A percentile compares a stretch with the other conserved stretches of the same genome.
phyloP scores from a whole-genome alignment of 176 grass and related monocot species.

The Tillandsia fasciculata region DNA sequence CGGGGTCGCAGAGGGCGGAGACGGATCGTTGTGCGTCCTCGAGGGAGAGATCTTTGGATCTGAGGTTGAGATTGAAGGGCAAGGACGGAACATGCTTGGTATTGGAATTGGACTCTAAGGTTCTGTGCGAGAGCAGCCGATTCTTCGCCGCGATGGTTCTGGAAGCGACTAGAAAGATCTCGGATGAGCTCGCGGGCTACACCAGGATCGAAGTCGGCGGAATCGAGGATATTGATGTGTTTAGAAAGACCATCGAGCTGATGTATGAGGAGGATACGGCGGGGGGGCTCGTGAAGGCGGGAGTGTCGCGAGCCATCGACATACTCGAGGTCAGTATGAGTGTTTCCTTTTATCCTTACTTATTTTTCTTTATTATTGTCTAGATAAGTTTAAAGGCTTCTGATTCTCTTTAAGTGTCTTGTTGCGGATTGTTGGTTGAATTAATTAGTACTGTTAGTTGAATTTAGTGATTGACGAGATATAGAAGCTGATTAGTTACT shows the following conservation, averaged over 20 bases:
- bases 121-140: constrained; percentile 48
- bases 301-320: constrained; percentile 50
- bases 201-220: constrained; percentile 47
- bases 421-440: too few species aligned
- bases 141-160: constrained; percentile 63
- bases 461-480: not conserved
- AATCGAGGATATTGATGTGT: constrained; percentile 65
- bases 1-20: constrained; percentile 27
- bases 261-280: constrained; percentile 49
- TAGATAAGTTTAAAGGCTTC: too few species aligned
- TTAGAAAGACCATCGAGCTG: constrained; percentile 61
- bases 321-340: constrained; percentile 57
- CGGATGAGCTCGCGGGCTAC: constrained; percentile 10
- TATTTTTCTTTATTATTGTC: not conserved
- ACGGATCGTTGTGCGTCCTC: constrained; percentile 21
- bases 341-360: not conserved
- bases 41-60: constrained; percentile 32
- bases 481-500: too few species aligned
- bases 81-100: constrained; percentile 46
- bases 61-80: constrained; percentile 52
- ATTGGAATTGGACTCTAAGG: constrained; percentile 63
- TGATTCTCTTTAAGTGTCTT: too few species aligned
- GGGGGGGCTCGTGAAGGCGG: constrained; percentile 45
- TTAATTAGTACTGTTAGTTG: too few species aligned
- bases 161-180: constrained; percentile 6